Evolutionary conservation across 805 yeast species (phyloP), one percentile per base, ranked within the genome.

Genomic region (Myxozyma sirexii): DNA sequence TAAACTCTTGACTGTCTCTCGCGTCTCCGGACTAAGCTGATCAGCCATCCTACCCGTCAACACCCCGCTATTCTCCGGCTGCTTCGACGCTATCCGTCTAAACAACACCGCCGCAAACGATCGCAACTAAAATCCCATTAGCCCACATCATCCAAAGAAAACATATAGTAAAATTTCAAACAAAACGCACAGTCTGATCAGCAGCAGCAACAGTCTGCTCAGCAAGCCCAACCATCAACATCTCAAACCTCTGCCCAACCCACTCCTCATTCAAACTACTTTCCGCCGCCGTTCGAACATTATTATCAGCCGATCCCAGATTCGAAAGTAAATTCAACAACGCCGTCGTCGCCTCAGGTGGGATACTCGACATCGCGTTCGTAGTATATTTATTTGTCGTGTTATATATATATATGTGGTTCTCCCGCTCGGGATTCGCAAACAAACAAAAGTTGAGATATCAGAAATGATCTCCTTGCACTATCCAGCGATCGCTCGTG

Each of bases 41-140:
- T 93, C 96, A 53, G 91, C 80, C 49, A 92, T 87, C 70, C 96
- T 83, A 46, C 89, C 89, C 23, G 89, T 83, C 46, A 88, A 86
- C 26, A 83, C 80, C 51, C 79, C 74, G 39, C 57, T 52, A 24
- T 80, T 82, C 63, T 85, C 84, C 4, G 97, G 96, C 3, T 90
- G 82, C 69, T 63, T 58, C 7, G 62, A 81, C 6, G 97, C 91
- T 65, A 90, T 82, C 70, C 97, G 84, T 72, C 99, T 82, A 73
- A 94, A 90, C 59, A 94, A 75, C 29, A 94, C 97, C 1, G 97
- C 96, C 15, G 94, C 80, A 69, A 91, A 85, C 0, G 93, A 83
- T 59, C 80, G 74, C 49, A 63, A 44, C 73, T 69, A 37, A 15
- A 6, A 49, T 37, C 29, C 23, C 31, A 3, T 23, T 15, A 19